These are phyloP conservation scores for Stylosanthes scabra DNA, from an alignment of 331 rosid species.

Conservation along the genomic window DNA sequence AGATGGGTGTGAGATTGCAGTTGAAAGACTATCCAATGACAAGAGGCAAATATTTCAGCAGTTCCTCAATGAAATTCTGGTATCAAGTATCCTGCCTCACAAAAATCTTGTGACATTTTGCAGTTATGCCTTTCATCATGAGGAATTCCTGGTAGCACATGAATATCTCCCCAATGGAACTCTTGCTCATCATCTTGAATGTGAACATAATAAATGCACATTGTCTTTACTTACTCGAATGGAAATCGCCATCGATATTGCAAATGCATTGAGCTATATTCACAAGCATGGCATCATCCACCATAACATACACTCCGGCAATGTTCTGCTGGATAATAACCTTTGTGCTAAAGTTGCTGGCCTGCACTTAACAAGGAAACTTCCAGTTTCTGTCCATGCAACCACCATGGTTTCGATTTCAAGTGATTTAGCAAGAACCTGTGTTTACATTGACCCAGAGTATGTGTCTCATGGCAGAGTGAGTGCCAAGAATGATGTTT, in stretches of 20 bases:
- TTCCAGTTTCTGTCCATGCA: slow-evolving; percentile 42
- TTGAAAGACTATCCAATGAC: slow-evolving; percentile 41
- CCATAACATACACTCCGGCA: slow-evolving; percentile 59
- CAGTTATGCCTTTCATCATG: slow-evolving; percentile 50
- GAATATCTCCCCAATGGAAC: slow-evolving; percentile 71
- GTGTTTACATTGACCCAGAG: slow-evolving; percentile 72
- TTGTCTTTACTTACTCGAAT: slow-evolving; percentile 58
- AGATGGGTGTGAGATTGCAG: neutral
- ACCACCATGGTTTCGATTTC: slow-evolving; percentile 40
- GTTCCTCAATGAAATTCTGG: slow-evolving; percentile 57
- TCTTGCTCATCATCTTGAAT: slow-evolving; percentile 63
- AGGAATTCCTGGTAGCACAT: slow-evolving; percentile 58
- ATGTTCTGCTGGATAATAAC: slow-evolving; percentile 60
- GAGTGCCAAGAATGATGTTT: slow-evolving; percentile 64
- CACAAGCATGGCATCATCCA: slow-evolving; percentile 69
- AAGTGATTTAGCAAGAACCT: slow-evolving; percentile 59
- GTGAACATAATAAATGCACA: slow-evolving; percentile 28
- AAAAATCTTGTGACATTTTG: slow-evolving; percentile 65
- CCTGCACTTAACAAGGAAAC: slow-evolving; percentile 53
- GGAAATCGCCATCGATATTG: slow-evolving; percentile 68
- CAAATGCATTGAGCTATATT: slow-evolving; percentile 64
- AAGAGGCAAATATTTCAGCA: slow-evolving; percentile 52
- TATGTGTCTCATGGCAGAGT: slow-evolving; percentile 53
- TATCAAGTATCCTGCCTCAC: slow-evolving; percentile 52
- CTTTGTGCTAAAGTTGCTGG: slow-evolving; percentile 60